Conservation (phyloP, 2,329 filamentous ascomycete species). For the Cytospora chrysosperma region DNA sequence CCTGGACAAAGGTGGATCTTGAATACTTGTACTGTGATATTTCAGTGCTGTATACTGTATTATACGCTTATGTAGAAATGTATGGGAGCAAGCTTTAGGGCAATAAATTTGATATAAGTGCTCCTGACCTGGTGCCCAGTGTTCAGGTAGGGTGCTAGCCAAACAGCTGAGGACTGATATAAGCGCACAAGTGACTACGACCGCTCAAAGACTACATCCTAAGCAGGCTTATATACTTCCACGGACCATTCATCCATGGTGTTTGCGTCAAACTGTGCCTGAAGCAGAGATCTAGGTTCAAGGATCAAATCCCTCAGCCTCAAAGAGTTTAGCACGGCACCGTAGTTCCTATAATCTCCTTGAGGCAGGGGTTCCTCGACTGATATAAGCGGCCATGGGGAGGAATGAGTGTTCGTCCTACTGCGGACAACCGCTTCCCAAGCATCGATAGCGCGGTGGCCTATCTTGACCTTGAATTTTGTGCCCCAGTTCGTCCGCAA, state of each 20-base stretch:
- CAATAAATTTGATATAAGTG: no score
- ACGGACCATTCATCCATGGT: neutral
- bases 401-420: neutral
- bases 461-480: neutral
- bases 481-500: neutral
- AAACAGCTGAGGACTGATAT: no score
- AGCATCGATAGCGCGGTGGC: neutral
- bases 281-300: neutral
- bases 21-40: no score
- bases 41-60: no score
- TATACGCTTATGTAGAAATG: no score
- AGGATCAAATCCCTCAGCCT: neutral
- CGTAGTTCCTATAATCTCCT: neutral
- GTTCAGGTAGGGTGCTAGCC: no score
- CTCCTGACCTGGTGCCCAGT: no score
- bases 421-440: neutral
- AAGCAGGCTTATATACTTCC: neutral
- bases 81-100: neutral
- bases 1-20: no score
- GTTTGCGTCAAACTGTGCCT: neutral
- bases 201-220: neutral
- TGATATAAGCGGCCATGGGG: neutral
- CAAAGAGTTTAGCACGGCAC: neutral
- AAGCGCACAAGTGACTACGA: neutral
- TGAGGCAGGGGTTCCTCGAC: neutral